Evolutionary conservation across 1,284 basidiomycete species (phyloP).

Genomic region (Ustilago vetiveriae): DNA sequence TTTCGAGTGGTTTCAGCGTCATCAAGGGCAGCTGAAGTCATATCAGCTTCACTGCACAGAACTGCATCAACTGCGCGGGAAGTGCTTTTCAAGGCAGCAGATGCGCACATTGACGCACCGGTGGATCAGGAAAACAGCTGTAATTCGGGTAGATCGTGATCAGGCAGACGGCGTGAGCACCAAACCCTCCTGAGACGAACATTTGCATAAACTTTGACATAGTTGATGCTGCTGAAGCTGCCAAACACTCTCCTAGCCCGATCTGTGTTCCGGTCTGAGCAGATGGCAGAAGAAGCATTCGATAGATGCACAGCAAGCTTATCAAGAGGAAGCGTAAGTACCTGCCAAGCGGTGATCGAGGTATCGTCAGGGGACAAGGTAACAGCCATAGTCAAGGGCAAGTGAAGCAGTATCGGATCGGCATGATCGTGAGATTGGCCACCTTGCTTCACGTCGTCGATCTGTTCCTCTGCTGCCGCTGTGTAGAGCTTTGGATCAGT

Average conservation of each 20-base stretch:
- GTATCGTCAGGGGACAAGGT: constrained; percentile 9
- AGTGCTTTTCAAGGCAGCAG: no score
- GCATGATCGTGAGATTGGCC: no score
- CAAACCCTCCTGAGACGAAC: constrained; percentile 26
- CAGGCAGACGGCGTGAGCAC: constrained; percentile 23
- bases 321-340: constrained; percentile 24
- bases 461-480: constrained; percentile 37
- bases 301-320: constrained; percentile 6
- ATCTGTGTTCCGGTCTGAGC: not conserved
- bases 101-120: not conserved
- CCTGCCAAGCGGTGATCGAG: constrained; percentile 27
- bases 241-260: constrained; percentile 3
- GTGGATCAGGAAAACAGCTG: constrained; percentile 19
- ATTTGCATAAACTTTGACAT: constrained; percentile 27
- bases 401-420: constrained; percentile 8
- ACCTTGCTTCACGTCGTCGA: not conserved
- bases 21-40: not conserved
- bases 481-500: constrained; percentile 69
- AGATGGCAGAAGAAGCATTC: not conserved
- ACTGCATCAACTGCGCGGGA: no score
- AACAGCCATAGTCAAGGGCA: constrained; percentile 13
- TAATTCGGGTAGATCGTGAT: constrained; percentile 35
- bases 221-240: constrained; percentile 11
- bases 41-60: no score
- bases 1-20: no score